These are phyloP conservation scores for Gonium pectorale DNA, from an alignment of 139 green algal species.

Conservation along the genomic window DNA sequence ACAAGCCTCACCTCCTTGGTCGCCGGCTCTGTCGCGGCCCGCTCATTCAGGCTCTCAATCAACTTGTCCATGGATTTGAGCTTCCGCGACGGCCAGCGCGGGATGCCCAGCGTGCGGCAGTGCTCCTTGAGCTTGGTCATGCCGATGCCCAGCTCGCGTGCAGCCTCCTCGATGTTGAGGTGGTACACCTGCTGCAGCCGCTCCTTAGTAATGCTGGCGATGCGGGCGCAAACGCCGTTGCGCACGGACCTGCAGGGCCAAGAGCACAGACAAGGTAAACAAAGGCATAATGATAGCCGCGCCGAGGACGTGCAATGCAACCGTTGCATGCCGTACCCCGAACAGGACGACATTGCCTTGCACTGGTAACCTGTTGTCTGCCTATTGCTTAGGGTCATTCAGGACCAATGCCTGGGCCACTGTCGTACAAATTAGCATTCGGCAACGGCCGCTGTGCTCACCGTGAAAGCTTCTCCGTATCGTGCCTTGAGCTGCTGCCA, in stretches of 20 bases:
- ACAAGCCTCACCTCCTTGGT: constrained; percentile 40
- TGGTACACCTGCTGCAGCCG: constrained; percentile 53
- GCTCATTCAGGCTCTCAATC: constrained; percentile 55
- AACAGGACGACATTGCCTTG: too few relatives aligned
- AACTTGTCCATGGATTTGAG: constrained; percentile 60
- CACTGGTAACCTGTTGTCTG: too few relatives aligned
- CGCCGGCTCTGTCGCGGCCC: background rate
- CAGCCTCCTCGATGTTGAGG: constrained; percentile 60
- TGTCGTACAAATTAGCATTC: too few relatives aligned
- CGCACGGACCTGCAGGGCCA: background rate
- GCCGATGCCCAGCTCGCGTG: constrained; percentile 62
- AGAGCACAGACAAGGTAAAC: too few relatives aligned
- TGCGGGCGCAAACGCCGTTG: constrained; percentile 37
- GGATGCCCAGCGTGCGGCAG: constrained; percentile 58
- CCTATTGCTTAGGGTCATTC: too few relatives aligned
- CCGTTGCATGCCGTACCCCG: too few relatives aligned
- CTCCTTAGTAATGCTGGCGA: constrained; percentile 45
- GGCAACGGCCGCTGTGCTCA: too few relatives aligned
- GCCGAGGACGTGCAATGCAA: too few relatives aligned
- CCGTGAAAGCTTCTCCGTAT: background rate
- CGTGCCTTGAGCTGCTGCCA: background rate
- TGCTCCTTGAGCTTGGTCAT: constrained; percentile 69
- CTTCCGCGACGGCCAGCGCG: constrained; percentile 60
- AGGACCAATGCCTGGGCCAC: too few relatives aligned
- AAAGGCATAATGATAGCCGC: too few relatives aligned